Base-by-base conservation (phyloP, 495 filamentous ascomycete genomes). In the Lophiostoma macrostomum region DNA sequence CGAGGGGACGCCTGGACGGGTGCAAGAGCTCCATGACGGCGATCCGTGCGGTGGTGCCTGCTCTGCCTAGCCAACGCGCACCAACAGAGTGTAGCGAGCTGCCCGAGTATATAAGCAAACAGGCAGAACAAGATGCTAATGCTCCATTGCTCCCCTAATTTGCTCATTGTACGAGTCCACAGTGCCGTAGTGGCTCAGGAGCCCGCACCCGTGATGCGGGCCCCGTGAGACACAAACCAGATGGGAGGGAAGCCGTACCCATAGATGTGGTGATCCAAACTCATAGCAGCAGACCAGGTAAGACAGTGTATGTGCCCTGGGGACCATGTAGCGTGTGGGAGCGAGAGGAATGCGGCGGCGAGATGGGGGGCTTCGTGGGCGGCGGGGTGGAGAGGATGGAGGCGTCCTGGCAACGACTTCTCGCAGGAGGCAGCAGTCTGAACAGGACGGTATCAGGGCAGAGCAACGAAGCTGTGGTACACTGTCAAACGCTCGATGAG, bases 261-360 rank as follows among this genome's bases (percentile, higher is more conserved):
- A 61, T 61, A 64, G 56, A 61, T 61, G 16, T 64, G 58, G 48
- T 66, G 64, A 45, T 66, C 64, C 60, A 61, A 30, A 64, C 62
- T 66, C 64, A 66, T 66, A 59, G 53, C n/a, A n/a, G n/a, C 64
- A 64, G 41, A 50, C 28, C 38, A 6, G 19, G 32, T 58, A 38
- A 43, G 40, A 58, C 49, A 50, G 48, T 34, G 25, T 49, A 19
- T 31, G 14, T 32, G 34, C 42, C 53, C 38, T 28, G 36, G 36
- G 30, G 49, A 44, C 44, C 54, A 63, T 58, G 45, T 50, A 57
- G 41, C 38, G 43, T 11, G 22, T 18, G 32, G 19, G 27, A 20
- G 28, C 23, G 41, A 25, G 23, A 22, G 25, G 27, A 12, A 19
- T 23, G 53, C 10, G 13, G 36, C 18, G 24, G 23, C 37, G 32